These are phyloP conservation scores for Fusarium foetens DNA, from an alignment of 2,329 filamentous ascomycete species.

Conservation along the genomic window DNA sequence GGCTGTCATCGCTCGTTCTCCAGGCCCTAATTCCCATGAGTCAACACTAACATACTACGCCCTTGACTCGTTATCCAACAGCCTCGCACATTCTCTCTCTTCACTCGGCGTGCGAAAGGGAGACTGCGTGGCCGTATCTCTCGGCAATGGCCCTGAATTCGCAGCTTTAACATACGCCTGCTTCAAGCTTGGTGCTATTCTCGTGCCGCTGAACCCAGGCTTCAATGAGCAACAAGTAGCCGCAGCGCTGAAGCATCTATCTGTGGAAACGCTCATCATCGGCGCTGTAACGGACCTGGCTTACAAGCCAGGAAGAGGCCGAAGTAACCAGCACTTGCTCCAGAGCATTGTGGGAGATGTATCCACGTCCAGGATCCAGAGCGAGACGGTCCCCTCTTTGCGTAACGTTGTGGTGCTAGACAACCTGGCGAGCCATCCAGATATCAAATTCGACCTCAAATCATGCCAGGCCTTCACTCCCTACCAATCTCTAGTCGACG, in stretches of 20 bases:
- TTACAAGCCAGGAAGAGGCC: conserved; percentile 65
- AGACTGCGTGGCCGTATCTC: conserved; percentile 83
- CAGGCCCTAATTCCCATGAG: conserved; percentile 62
- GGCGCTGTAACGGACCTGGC: conserved; percentile 89
- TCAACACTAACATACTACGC: conserved; percentile 76
- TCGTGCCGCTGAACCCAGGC: conserved; percentile 92
- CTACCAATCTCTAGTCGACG: conserved; percentile 54
- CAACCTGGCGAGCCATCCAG: conserved; percentile 69
- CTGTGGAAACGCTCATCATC: conserved; percentile 78
- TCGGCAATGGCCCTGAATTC: conserved; percentile 88
- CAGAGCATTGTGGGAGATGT: conserved; percentile 57
- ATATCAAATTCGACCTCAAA: conserved; percentile 57
- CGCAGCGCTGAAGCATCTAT: conserved; percentile 80
- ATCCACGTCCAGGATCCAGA: conserved; percentile 46
- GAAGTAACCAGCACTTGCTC: conserved; percentile 63
- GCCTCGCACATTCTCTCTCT: conserved; percentile 75
- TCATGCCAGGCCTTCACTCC: conserved; percentile 56
- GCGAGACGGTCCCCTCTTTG: conserved; percentile 72
- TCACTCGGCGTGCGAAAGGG: conserved; percentile 81
- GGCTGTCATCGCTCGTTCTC: conserved; percentile 65
- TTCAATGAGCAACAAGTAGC: conserved; percentile 85
- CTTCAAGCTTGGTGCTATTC: conserved; percentile 92
- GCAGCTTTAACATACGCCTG: conserved; percentile 87
- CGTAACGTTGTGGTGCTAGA: conserved; percentile 79
- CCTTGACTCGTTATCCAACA: conserved; percentile 81